Evolutionary conservation across 495 filamentous ascomycete genomes (phyloP).

Genomic region (Neurospora sublineolata): DNA sequence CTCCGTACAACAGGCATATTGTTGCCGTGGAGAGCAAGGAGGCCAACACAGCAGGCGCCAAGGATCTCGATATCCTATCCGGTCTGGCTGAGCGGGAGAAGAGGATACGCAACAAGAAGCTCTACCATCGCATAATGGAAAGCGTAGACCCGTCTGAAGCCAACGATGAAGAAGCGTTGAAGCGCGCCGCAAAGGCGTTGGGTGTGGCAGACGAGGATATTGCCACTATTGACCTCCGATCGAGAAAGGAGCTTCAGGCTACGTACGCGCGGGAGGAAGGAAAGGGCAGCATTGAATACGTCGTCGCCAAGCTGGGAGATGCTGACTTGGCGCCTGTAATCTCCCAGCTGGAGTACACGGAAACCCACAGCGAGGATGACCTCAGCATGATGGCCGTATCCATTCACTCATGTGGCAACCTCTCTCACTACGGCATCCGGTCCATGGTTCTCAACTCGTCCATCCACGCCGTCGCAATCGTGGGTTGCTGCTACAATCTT

Average conservation of each 20-base stretch:
- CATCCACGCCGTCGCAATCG: conserved; percentile 80
- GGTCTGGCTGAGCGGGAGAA: conserved; percentile 56
- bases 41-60: conserved; percentile 75
- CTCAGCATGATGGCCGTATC: conserved; percentile 74
- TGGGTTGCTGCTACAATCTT: conserved; percentile 97
- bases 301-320: conserved; percentile 47
- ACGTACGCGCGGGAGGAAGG: conserved; percentile 40
- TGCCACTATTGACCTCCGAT: conserved; percentile 32
- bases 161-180: conserved; percentile 29
- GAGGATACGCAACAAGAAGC: conserved; percentile 65
- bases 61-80: conserved; percentile 66
- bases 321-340: conserved; percentile 49
- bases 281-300: conserved; percentile 58
- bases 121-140: conserved; percentile 41
- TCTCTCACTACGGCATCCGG: conserved; percentile 86
- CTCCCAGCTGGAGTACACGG: conserved; percentile 24
- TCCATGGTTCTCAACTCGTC: conserved; percentile 72
- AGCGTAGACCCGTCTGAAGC: conserved; percentile 23
- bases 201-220: conserved; percentile 24
- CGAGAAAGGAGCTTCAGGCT: conserved; percentile 32
- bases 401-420: conserved; percentile 92
- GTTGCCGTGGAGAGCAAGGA: conserved; percentile 83
- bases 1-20: conserved; percentile 75
- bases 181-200: conserved; percentile 25
- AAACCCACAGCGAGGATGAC: conserved; percentile 19